Percentiles rank a stretch among this genome's conserved stretches.
Conservation (phyloP, 208 protist species). For the Crithidia mellificae region DNA sequence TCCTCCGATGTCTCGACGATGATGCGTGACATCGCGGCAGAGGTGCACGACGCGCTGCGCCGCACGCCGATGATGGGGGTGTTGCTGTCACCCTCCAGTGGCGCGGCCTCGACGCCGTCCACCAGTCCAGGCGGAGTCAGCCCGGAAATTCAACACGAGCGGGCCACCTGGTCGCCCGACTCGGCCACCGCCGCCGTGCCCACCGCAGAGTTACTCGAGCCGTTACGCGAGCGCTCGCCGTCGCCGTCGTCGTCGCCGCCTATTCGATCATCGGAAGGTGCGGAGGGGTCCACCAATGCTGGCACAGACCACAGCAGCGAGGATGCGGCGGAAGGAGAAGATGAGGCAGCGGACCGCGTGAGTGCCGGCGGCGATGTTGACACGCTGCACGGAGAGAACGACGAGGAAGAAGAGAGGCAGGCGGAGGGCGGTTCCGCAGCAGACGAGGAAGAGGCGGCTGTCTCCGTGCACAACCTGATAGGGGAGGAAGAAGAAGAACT, state of each 20-base stretch:
- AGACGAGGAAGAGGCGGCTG: neutral
- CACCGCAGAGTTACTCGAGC: slow-evolving; percentile 3
- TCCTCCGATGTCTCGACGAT: too few species aligned
- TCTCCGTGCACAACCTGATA: too few species aligned
- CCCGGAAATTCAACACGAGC: neutral
- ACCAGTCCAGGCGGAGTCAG: neutral
- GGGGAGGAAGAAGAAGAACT: too few species aligned
- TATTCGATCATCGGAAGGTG: slow-evolving; percentile 3
- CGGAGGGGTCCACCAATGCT: slow-evolving; percentile 2
- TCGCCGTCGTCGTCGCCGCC: neutral
- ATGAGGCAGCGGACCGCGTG: neutral
- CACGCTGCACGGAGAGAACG: neutral
- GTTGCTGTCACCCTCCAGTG: neutral
- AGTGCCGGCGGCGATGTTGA: neutral
- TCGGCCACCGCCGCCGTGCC: neutral
- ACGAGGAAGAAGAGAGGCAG: slow-evolving; percentile 14
- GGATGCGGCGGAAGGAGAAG: neutral
- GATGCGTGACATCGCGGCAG: neutral
- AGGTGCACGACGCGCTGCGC: neutral
- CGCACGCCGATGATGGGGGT: neutral
- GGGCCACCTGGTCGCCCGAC: slow-evolving; percentile 14
- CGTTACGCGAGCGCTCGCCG: neutral
- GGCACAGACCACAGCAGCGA: too few species aligned
- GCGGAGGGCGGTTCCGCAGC: slow-evolving; percentile 21
- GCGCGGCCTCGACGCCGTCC: neutral